phyloP scores from a whole-genome alignment of 495 filamentous ascomycete genomes.

The Letharia lupina region DNA sequence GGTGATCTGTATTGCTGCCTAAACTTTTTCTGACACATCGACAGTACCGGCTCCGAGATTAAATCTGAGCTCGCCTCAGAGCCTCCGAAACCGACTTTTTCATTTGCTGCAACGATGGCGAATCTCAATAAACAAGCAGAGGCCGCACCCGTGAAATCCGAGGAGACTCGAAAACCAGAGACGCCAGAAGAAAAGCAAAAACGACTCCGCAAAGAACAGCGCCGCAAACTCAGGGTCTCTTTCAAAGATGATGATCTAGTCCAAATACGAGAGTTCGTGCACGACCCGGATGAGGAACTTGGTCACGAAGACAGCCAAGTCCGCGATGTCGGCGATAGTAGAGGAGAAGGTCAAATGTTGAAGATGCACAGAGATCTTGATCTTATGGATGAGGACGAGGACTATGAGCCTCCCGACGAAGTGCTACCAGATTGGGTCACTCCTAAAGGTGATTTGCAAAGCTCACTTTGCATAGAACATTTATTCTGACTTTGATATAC shows the following conservation, averaged over 20 bases:
- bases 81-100: constrained; percentile 41
- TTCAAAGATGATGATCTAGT: constrained; percentile 71
- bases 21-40: constrained; percentile 21
- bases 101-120: constrained; percentile 53
- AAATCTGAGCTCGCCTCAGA: constrained; percentile 32
- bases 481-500: constrained; percentile 28
- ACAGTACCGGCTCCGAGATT: constrained; percentile 33
- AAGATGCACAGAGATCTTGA: constrained; percentile 60
- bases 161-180: constrained; percentile 53
- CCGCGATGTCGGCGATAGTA: constrained; percentile 61
- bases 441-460: constrained; percentile 35
- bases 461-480: neutral
- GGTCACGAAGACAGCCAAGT: constrained; percentile 58
- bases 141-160: constrained; percentile 43
- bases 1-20: neutral
- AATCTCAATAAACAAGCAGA: constrained; percentile 59
- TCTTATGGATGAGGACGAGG: constrained; percentile 61
- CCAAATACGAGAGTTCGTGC: constrained; percentile 63
- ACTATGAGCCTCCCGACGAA: constrained; percentile 41
- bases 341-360: constrained; percentile 70
- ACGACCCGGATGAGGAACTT: constrained; percentile 72
- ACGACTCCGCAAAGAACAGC: constrained; percentile 69
- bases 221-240: constrained; percentile 59
- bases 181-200: constrained; percentile 66
- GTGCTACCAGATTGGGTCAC: constrained; percentile 37